phyloP scores from a whole-genome alignment of 371 early-diverging fungal genomes.

The Mucor ambiguus region DNA sequence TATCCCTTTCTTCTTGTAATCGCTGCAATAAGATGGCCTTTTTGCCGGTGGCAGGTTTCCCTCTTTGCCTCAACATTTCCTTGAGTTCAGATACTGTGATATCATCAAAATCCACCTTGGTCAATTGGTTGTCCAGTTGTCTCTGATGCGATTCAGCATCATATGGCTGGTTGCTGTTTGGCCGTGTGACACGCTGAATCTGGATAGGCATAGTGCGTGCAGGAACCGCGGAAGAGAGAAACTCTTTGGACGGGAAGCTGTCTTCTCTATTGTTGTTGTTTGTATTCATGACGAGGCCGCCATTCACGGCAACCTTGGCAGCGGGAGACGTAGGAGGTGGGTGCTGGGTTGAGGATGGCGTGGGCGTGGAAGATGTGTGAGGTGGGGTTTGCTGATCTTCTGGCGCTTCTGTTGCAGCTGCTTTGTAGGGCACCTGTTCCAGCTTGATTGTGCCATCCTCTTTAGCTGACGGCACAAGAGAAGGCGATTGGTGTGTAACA shows the following conservation, averaged over 20 bases:
- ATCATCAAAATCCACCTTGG: slow-evolving; percentile 72
- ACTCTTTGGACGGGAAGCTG: background rate
- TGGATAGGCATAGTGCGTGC: slow-evolving; percentile 45
- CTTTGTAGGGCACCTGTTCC: background rate
- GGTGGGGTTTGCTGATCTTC: background rate
- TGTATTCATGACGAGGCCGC: background rate
- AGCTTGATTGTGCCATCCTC: background rate
- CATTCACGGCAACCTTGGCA: background rate
- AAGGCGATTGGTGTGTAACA: background rate
- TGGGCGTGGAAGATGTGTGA: background rate
- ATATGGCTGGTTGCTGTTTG: slow-evolving; percentile 29
- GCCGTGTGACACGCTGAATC: slow-evolving; percentile 40
- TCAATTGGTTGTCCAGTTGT: slow-evolving; percentile 66
- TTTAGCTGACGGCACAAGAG: background rate
- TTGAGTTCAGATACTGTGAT: slow-evolving; percentile 79
- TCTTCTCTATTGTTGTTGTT: background rate
- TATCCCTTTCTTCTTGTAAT: slow-evolving; percentile 58
- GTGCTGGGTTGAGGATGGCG: background rate
- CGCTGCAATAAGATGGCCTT: slow-evolving; percentile 69
- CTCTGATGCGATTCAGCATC: slow-evolving; percentile 52
- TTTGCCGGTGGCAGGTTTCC: slow-evolving; percentile 73
- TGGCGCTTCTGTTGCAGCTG: background rate
- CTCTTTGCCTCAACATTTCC: slow-evolving; percentile 72
- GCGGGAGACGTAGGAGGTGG: background rate
- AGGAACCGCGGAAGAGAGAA: slow-evolving; percentile 21